Evolutionary conservation across 2,329 filamentous ascomycete species (phyloP).

Genomic region (Sporothrix pseudoabietina): DNA sequence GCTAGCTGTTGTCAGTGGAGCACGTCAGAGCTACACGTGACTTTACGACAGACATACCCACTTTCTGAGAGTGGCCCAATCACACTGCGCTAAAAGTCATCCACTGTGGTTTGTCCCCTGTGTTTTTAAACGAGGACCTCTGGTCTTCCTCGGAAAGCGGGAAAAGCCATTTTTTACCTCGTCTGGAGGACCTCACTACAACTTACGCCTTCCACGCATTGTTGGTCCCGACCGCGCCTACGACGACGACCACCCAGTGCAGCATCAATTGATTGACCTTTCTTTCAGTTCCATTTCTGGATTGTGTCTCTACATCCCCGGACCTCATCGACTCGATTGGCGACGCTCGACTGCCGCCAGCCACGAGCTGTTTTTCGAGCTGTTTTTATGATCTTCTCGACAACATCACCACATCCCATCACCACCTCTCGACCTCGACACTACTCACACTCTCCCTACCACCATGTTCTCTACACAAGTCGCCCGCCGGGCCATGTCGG

Average conservation of each 20-base stretch:
- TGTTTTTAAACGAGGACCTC: slow-evolving; percentile 6
- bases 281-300: neutral
- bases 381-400: no score
- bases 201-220: neutral
- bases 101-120: slow-evolving; percentile 20
- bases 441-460: neutral
- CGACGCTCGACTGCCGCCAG: slow-evolving; percentile 8
- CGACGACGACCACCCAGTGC: neutral
- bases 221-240: neutral
- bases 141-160: neutral
- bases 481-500: slow-evolving; percentile 31
- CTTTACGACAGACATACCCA: neutral
- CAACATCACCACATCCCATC: neutral
- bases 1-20: neutral
- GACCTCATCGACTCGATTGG: neutral
- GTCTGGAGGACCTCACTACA: neutral
- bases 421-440: neutral
- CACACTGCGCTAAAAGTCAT: slow-evolving; percentile 20
- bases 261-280: neutral
- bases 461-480: slow-evolving; percentile 35
- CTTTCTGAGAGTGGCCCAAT: slow-evolving; percentile 1
- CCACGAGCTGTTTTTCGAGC: neutral
- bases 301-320: neutral
- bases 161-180: slow-evolving; percentile 18
- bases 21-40: slow-evolving; percentile 10